Evolutionary conservation across 495 filamentous ascomycete species (phyloP).

Genomic region (Tuber brumale): DNA sequence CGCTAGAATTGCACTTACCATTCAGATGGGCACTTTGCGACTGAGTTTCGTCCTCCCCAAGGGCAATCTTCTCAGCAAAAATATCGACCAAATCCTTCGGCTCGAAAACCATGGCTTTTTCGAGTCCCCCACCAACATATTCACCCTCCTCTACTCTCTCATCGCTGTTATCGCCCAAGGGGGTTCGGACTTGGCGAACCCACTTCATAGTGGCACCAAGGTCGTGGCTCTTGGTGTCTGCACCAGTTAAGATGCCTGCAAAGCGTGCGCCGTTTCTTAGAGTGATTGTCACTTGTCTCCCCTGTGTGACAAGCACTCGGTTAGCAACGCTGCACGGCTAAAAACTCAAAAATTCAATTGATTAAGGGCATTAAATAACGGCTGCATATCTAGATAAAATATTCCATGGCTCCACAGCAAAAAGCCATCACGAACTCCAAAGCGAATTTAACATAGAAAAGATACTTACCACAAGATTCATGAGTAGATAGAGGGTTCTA

Average conservation of each 20-base stretch:
- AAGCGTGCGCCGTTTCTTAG: constrained; percentile 66
- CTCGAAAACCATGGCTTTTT: constrained; percentile 72
- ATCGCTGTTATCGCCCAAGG: constrained; percentile 47
- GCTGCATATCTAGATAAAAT: background rate
- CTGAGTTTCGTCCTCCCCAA: constrained; percentile 33
- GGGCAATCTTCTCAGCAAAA: constrained; percentile 48
- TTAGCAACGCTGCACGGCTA: constrained; percentile 11
- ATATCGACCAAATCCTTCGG: constrained; percentile 68
- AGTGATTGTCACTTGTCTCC: constrained; percentile 59
- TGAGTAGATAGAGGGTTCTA: constrained; percentile 57
- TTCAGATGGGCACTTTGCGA: constrained; percentile 53
- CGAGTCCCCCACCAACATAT: constrained; percentile 57
- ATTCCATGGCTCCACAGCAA: background rate
- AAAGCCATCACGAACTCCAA: background rate
- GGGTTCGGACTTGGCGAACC: constrained; percentile 60
- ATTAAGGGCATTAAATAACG: constrained; percentile 15
- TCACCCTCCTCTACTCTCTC: constrained; percentile 54
- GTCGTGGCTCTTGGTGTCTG: constrained; percentile 53
- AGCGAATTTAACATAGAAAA: background rate
- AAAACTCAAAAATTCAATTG: constrained; percentile 2
- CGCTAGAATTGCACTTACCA: constrained; percentile 51
- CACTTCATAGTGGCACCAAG: constrained; percentile 70
- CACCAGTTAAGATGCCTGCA: constrained; percentile 62
- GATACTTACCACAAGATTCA: constrained; percentile 56
- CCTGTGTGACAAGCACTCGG: constrained; percentile 49